Conservation (phyloP, 1,284 basidiomycete species). For the Moesziomyces parantarcticus region DNA sequence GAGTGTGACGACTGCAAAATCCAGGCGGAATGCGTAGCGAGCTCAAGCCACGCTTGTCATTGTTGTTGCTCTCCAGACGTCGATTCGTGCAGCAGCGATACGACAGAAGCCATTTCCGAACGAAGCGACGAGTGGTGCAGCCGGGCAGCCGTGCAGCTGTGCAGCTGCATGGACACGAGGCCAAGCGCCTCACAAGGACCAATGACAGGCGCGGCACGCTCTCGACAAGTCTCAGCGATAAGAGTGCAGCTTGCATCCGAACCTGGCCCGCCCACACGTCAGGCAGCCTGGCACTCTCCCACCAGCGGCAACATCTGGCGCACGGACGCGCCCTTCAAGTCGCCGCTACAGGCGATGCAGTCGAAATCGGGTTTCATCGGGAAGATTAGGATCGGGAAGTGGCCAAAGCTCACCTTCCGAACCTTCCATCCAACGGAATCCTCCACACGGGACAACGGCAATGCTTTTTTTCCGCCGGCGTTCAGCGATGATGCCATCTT, state of each 20-base stretch:
- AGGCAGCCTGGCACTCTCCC: neutral
- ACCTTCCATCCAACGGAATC: neutral
- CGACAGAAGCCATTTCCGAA: neutral
- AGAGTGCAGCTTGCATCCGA: neutral
- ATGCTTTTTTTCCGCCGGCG: neutral
- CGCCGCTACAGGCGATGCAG: neutral
- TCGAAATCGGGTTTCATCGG: neutral
- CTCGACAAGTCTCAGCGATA: neutral
- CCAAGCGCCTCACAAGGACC: neutral
- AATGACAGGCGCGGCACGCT: neutral
- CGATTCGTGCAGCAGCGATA: neutral
- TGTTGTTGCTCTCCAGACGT: neutral
- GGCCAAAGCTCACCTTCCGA: no score
- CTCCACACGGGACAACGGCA: neutral
- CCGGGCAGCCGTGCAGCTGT: neutral
- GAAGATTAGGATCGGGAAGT: no score
- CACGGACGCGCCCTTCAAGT: slow-evolving; percentile 5
- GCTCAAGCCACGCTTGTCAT: neutral
- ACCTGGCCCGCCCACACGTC: neutral
- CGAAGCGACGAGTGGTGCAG: neutral
- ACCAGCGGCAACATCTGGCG: neutral
- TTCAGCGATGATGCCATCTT: neutral
- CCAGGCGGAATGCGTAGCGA: neutral
- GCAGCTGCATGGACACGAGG: neutral
- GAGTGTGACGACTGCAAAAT: neutral